Percentiles rank a stretch among this genome's conserved stretches.
These are phyloP conservation scores for Didymella glomerata DNA, from an alignment of 2,329 filamentous ascomycete genomes.

Conservation along the genomic window DNA sequence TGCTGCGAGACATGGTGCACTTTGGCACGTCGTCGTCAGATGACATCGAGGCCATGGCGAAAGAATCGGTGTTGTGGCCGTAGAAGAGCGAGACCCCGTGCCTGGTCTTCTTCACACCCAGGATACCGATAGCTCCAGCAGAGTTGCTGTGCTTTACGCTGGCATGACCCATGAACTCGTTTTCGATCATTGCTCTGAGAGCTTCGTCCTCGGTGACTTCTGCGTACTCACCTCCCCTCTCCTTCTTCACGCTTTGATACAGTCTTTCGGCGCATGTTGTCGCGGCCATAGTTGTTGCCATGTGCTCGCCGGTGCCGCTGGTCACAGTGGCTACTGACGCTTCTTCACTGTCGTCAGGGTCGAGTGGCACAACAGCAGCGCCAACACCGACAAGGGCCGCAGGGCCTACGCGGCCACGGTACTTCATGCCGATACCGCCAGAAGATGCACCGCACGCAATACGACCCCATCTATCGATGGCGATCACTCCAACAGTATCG, in stretches of 20 bases:
- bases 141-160: constrained; percentile 82
- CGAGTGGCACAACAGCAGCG: constrained; percentile 83
- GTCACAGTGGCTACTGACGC: constrained; percentile 83
- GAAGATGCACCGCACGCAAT: constrained; percentile 97
- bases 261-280: constrained; percentile 85
- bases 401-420: constrained; percentile 87
- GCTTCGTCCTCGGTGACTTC: constrained; percentile 79
- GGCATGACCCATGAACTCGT: constrained; percentile 94
- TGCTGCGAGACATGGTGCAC: constrained; percentile 87
- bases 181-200: constrained; percentile 77
- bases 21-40: constrained; percentile 76
- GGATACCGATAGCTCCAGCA: constrained; percentile 86
- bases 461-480: constrained; percentile 82
- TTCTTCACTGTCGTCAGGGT: constrained; percentile 72
- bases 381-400: constrained; percentile 93
- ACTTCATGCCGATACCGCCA: constrained; percentile 98
- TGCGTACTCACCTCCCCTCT: constrained; percentile 67
- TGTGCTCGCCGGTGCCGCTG: constrained; percentile 96
- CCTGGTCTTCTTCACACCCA: constrained; percentile 84
- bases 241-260: constrained; percentile 73
- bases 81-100: constrained; percentile 86
- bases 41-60: constrained; percentile 87
- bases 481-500: constrained; percentile 96
- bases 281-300: constrained; percentile 93
- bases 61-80: constrained; percentile 92